These are phyloP conservation scores for Lactarius sp. DNA, from an alignment of 768 basidiomycete species.

Conservation along the genomic window DNA sequence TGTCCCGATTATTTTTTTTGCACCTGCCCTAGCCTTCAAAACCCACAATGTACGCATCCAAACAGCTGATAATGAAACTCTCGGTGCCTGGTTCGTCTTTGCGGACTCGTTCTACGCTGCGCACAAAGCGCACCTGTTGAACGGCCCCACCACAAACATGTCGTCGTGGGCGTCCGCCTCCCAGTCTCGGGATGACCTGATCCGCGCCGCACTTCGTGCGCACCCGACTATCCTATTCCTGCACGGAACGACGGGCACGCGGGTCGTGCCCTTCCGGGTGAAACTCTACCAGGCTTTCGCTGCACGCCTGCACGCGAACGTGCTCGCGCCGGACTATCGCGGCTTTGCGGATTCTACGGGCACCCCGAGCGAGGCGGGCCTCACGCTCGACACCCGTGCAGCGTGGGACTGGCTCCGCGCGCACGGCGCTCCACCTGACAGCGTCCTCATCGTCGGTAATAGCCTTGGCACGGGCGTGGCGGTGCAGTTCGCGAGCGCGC, in stretches of 20 bases:
- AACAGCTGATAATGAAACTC: conserved; percentile 69
- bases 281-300: conserved; percentile 61
- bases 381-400: conserved; percentile 66
- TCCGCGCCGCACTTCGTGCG: conserved; percentile 49
- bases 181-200: conserved; percentile 33
- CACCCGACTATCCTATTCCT: conserved; percentile 79
- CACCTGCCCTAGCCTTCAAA: conserved; percentile 36
- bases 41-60: conserved; percentile 64
- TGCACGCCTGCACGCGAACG: conserved; percentile 62
- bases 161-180: background rate
- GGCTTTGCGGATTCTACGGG: conserved; percentile 89
- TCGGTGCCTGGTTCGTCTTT: conserved; percentile 89
- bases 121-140: conserved; percentile 32
- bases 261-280: conserved; percentile 65
- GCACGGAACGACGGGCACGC: conserved; percentile 85
- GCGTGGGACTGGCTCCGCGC: conserved; percentile 75
- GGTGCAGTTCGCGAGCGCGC: conserved; percentile 38
- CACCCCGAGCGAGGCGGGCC: conserved; percentile 67
- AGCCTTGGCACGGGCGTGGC: conserved; percentile 85
- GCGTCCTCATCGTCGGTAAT: conserved; percentile 77
- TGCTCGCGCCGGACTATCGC: conserved; percentile 86
- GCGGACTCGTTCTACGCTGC: conserved; percentile 53
- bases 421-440: conserved; percentile 52
- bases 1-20: background rate
- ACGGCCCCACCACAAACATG: conserved; percentile 35